Percentiles rank a stretch among this genome's conserved stretches.
Evolutionary conservation across 306 rosid species (phyloP).

Genomic region (Geum urbanum): DNA sequence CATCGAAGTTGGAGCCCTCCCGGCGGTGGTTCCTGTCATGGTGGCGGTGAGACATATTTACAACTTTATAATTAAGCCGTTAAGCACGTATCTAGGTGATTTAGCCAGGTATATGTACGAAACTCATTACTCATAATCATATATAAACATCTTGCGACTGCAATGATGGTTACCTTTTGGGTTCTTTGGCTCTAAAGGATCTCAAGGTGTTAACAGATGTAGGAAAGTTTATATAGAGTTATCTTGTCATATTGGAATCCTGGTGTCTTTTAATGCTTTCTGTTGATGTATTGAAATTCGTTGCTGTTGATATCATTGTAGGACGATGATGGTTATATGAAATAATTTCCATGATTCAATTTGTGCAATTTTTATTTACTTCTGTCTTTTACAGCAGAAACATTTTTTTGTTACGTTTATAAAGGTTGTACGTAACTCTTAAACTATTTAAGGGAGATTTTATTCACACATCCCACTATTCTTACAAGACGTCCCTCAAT

Average conservation of each 20-base stretch:
- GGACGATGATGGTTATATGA: neutral
- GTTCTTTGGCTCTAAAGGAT: neutral
- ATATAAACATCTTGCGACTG: neutral
- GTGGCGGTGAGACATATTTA: too few species aligned
- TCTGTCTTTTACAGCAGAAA: neutral
- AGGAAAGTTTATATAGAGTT: neutral
- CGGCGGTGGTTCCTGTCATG: too few species aligned
- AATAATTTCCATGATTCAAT: neutral
- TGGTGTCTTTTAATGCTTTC: neutral
- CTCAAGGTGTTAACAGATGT: neutral
- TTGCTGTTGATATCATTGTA: neutral
- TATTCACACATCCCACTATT: too few species aligned
- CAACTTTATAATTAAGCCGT: too few species aligned
- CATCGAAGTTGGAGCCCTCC: too few species aligned
- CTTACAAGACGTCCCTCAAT: too few species aligned
- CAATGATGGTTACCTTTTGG: neutral
- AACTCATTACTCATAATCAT: too few species aligned
- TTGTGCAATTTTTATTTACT: neutral
- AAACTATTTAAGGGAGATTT: neutral
- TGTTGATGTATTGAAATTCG: neutral
- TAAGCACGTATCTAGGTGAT: too few species aligned
- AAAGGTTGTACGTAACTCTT: neutral
- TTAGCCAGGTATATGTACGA: too few species aligned
- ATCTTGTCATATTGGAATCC: neutral
- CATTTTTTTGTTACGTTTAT: neutral